A percentile compares a stretch with the other conserved stretches of the same genome.
Conservation (phyloP, 768 basidiomycete genomes). For the Cystobasidium ongulense region DNA sequence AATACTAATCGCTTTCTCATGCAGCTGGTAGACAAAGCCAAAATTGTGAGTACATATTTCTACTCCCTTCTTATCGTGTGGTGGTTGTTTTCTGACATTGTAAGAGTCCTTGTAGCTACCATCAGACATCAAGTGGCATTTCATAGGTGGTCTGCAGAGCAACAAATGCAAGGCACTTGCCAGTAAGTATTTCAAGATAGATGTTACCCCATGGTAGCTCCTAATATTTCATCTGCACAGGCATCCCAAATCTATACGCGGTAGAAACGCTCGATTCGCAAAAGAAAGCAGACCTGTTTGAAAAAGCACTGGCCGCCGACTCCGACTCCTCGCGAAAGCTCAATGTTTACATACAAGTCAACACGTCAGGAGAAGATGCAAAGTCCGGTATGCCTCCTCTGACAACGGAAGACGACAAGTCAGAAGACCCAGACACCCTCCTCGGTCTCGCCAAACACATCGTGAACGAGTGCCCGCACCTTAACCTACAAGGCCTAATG, state of each 20-base stretch:
- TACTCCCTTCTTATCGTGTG: background rate
- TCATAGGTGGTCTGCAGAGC: constrained; percentile 84
- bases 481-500: constrained; percentile 82
- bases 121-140: constrained; percentile 84
- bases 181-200: constrained; percentile 49
- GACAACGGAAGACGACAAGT: constrained; percentile 29
- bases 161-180: constrained; percentile 89
- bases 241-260: constrained; percentile 74
- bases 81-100: background rate
- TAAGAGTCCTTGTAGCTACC: constrained; percentile 57
- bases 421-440: constrained; percentile 51
- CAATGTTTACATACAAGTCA: constrained; percentile 80
- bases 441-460: constrained; percentile 63
- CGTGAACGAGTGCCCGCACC: constrained; percentile 60
- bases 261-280: constrained; percentile 82
- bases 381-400: constrained; percentile 79
- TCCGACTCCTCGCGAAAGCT: constrained; percentile 57
- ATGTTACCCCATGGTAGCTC: background rate
- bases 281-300: constrained; percentile 84
- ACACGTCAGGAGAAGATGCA: constrained; percentile 83
- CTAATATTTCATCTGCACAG: constrained; percentile 49
- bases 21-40: constrained; percentile 33
- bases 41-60: constrained; percentile 16
- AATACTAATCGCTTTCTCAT: background rate
- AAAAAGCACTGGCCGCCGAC: constrained; percentile 57